Percentiles rank a stretch among this genome's conserved stretches.
These are phyloP conservation scores for Hemerocallis citrina DNA, from an alignment of 106 monocot species.

Conservation along the genomic window DNA sequence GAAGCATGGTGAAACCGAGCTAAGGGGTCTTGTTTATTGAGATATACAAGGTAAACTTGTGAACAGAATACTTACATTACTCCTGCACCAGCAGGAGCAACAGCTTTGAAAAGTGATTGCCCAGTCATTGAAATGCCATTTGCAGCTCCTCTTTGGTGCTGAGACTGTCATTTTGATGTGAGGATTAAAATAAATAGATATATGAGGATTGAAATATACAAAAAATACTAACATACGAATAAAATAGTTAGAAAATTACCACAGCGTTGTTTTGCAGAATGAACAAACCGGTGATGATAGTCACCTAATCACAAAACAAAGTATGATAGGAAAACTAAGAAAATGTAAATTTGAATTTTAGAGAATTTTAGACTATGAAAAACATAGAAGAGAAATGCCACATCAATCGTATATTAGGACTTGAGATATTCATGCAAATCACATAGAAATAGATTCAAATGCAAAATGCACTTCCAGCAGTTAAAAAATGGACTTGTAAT, in stretches of 20 bases:
- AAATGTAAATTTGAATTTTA: too few species aligned
- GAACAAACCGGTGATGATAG: conserved; percentile 26
- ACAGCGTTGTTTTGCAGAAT: conserved; percentile 37
- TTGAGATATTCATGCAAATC: background rate
- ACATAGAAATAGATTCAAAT: too few species aligned
- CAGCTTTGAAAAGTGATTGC: conserved; percentile 36
- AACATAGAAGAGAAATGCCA: background rate
- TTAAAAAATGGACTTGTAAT: background rate
- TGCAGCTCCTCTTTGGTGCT: conserved; percentile 54
- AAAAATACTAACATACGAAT: background rate
- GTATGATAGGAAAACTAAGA: background rate
- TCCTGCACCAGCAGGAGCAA: conserved; percentile 42
- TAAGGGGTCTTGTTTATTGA: too few species aligned
- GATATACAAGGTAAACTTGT: background rate
- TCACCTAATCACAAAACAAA: conserved; percentile 4
- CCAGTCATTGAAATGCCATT: conserved; percentile 35
- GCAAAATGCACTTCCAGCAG: background rate
- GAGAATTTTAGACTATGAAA: too few species aligned
- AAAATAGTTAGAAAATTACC: conserved; percentile 13
- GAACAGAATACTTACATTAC: conserved; percentile 22
- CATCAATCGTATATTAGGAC: background rate
- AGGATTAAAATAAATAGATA: background rate
- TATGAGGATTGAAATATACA: background rate
- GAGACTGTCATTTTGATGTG: conserved; percentile 13
- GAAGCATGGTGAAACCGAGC: too few species aligned